phyloP scores from a whole-genome alignment of 1,284 basidiomycete genomes.

The Pyrrhoderma lamaoense region DNA sequence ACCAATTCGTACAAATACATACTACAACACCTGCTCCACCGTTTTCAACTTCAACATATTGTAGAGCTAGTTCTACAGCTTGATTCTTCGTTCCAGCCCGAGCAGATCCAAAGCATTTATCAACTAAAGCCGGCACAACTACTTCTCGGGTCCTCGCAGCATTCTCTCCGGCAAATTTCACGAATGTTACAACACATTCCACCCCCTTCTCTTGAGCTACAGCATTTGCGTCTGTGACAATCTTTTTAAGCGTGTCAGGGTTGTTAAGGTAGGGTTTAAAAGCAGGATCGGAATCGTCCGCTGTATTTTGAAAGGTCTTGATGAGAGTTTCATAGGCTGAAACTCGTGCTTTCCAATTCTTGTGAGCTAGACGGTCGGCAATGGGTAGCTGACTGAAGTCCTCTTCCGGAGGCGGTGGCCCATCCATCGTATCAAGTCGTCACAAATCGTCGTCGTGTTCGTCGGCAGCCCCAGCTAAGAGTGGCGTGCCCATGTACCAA shows the following conservation, averaged over 20 bases:
- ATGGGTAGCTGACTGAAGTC: conserved; percentile 85
- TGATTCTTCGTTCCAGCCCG: conserved; percentile 90
- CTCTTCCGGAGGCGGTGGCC: conserved; percentile 85
- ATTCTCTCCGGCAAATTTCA: conserved; percentile 88
- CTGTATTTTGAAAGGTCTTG: conserved; percentile 80
- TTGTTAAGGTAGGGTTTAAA: conserved; percentile 85
- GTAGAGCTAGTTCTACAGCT: conserved; percentile 78
- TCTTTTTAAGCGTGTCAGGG: conserved; percentile 77
- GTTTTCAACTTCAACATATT: conserved; percentile 95
- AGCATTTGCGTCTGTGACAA: conserved; percentile 87
- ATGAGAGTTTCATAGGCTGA: conserved; percentile 88
- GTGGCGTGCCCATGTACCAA: too few species aligned
- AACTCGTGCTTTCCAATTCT: conserved; percentile 98
- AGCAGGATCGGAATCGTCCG: conserved; percentile 88
- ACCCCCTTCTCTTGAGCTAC: conserved; percentile 98
- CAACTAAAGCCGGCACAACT: conserved; percentile 85
- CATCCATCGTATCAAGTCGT: conserved; percentile 56
- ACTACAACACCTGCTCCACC: conserved; percentile 83
- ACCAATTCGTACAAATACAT: conserved; percentile 33
- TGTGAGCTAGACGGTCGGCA: conserved; percentile 80
- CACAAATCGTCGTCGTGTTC: too few species aligned
- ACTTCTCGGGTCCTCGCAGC: conserved; percentile 75
- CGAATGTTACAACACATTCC: conserved; percentile 77
- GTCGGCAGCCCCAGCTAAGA: too few species aligned
- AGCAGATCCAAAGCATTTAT: conserved; percentile 92